Conservation (phyloP, 495 filamentous ascomycete genomes). For the Trichoderma asperelloides region DNA sequence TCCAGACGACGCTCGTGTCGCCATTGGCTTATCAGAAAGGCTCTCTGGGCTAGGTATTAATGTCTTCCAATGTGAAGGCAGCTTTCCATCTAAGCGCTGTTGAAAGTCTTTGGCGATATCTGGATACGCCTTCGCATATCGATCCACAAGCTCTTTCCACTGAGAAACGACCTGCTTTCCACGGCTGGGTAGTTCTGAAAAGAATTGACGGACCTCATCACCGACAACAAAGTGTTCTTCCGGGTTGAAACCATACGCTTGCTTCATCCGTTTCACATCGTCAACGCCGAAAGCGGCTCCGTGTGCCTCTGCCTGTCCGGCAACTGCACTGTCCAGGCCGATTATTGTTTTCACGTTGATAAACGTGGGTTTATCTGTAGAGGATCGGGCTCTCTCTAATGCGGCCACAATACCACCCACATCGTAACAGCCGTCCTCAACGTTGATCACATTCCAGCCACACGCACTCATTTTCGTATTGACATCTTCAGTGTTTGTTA, state of each 20-base stretch:
- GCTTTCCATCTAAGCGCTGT: slow-evolving; percentile 70
- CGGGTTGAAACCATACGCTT: slow-evolving; percentile 90
- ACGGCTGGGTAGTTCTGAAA: slow-evolving; percentile 66
- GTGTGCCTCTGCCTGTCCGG: slow-evolving; percentile 91
- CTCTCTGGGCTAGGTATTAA: slow-evolving; percentile 76
- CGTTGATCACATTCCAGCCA: slow-evolving; percentile 85
- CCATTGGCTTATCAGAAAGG: slow-evolving; percentile 70
- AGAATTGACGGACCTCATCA: slow-evolving; percentile 87
- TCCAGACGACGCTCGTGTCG: slow-evolving; percentile 93
- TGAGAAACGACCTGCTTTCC: slow-evolving; percentile 87
- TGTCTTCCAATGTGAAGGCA: slow-evolving; percentile 97
- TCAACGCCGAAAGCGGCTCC: slow-evolving; percentile 89
- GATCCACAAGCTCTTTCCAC: slow-evolving; percentile 87
- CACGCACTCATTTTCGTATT: slow-evolving; percentile 90
- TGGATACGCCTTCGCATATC: slow-evolving; percentile 70
- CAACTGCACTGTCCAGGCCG: slow-evolving; percentile 85
- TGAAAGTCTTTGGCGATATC: slow-evolving; percentile 66
- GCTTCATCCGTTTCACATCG: slow-evolving; percentile 83
- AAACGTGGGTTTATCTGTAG: slow-evolving; percentile 91
- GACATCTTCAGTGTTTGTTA: slow-evolving; percentile 95
- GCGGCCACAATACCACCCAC: slow-evolving; percentile 80
- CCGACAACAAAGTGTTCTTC: slow-evolving; percentile 88
- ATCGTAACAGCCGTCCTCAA: slow-evolving; percentile 86
- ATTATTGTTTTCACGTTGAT: slow-evolving; percentile 98
- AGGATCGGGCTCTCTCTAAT: slow-evolving; percentile 70